Base-by-base conservation (phyloP, 768 basidiomycete genomes). In the Leucosporidium yakuticum region DNA sequence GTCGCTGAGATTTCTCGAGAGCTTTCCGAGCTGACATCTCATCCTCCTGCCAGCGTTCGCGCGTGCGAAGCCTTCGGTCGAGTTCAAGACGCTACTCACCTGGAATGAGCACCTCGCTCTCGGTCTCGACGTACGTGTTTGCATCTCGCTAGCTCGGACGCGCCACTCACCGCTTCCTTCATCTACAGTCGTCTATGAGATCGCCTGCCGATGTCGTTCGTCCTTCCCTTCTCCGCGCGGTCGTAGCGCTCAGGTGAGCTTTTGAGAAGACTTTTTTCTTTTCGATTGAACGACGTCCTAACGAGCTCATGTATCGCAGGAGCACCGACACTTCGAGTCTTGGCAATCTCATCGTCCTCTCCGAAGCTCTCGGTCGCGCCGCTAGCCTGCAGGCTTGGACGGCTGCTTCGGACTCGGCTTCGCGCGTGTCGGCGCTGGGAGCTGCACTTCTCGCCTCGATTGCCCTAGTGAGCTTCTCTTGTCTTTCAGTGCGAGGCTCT, bases 161-260 rank as follows among this genome's bases (percentile, higher is more conserved):
- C 17, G 39, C 39, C 2, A 15, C 14, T 44, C 11, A 44, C 14
- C 39, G 14, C 8, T 15, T 15, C 14, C 39, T 15, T 2, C 14
- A 27, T 5, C 5, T 11, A 2, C 31, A 1, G 49, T 17, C 23
- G 14, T n/a, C 34, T 11, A 32, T 25, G 3, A 31, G 47, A 1
- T 76, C 75, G 3, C 71, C 77, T 2, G 77, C 76, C 12, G 73
- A 73, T 34, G 59, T 80, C 36, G 77, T 77, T 57, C 68, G 70
- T 6, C 78, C 79, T 0, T 65, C 67, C 0, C 60, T 73, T 4
- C 63, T 79, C 14, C 34, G 59, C 6, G 74, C 75, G 19, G 65
- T 74, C 60, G 73, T 53, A 69, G 76, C 68, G 70, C 72, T 77
- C 67, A 58, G 75, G 77, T 76, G 4, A 27, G 21, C 59, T 31